Conservation (phyloP, 2,329 filamentous ascomycete species). For the Arthroderma sp. region DNA sequence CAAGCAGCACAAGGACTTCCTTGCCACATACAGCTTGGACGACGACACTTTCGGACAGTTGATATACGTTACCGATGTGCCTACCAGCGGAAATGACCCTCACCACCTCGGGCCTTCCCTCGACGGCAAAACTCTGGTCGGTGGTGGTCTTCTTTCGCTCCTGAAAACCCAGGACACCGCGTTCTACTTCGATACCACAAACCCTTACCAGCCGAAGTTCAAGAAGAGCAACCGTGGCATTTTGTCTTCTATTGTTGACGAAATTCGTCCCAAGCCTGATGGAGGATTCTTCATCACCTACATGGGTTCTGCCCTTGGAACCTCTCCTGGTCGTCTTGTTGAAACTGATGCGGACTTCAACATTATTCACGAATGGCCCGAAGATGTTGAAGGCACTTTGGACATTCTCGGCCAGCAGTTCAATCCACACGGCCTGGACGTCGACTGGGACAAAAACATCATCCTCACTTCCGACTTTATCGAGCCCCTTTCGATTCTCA, state of each 20-base stretch:
- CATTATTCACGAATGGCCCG: constrained; percentile 50
- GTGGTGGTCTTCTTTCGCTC: constrained; percentile 45
- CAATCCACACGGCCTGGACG: constrained; percentile 45
- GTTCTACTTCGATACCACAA: constrained; percentile 47
- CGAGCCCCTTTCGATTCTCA: constrained; percentile 36
- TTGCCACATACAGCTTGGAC: constrained; percentile 46
- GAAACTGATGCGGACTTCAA: constrained; percentile 48
- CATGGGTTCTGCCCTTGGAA: constrained; percentile 48
- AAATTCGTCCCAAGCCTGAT: constrained; percentile 51
- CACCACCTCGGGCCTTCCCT: constrained; percentile 44
- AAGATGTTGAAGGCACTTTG: constrained; percentile 40
- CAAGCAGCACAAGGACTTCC: constrained; percentile 46
- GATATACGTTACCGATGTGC: constrained; percentile 45
- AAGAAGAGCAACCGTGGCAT: constrained; percentile 47
- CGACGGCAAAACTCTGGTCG: constrained; percentile 46
- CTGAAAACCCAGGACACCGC: constrained; percentile 50
- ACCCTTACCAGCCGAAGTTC: constrained; percentile 48
- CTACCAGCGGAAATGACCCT: constrained; percentile 46
- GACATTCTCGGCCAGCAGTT: constrained; percentile 50
- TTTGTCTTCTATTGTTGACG: constrained; percentile 47
- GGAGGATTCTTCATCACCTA: constrained; percentile 51
- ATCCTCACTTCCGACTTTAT: constrained; percentile 52
- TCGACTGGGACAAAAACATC: constrained; percentile 45
- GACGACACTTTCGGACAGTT: constrained; percentile 51
- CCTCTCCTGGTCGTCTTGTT: constrained; percentile 45